Conservation (phyloP, 768 basidiomycete genomes). For the Pleurotus citrinopileatus region DNA sequence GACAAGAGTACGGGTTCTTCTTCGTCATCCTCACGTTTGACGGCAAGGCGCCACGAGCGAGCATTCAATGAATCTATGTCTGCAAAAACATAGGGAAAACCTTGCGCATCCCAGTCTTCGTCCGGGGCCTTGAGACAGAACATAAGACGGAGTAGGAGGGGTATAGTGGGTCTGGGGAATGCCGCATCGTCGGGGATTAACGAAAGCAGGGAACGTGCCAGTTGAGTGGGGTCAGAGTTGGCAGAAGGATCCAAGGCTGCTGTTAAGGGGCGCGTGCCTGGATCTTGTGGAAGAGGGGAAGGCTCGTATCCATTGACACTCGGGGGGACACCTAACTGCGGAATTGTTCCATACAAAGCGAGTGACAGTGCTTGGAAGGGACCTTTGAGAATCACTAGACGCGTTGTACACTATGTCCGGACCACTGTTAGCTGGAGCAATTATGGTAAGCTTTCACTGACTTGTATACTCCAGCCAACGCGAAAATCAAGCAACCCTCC, state of each 20-base stretch:
- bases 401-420: slow-evolving; percentile 57
- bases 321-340: slow-evolving; percentile 33
- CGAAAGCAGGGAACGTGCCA: slow-evolving; percentile 60
- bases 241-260: slow-evolving; percentile 59
- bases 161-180: slow-evolving; percentile 43
- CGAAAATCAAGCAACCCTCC: slow-evolving; percentile 65
- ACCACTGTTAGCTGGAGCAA: not conserved
- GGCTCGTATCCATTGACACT: slow-evolving; percentile 40
- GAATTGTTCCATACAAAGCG: slow-evolving; percentile 58
- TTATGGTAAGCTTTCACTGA: slow-evolving; percentile 24
- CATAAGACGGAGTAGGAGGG: slow-evolving; percentile 67
- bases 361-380: slow-evolving; percentile 63
- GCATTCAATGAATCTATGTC: slow-evolving; percentile 37
- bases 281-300: slow-evolving; percentile 27
- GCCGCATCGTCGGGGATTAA: slow-evolving; percentile 51
- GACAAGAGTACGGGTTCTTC: slow-evolving; percentile 6
- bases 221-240: slow-evolving; percentile 51
- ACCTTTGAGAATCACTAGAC: slow-evolving; percentile 81
- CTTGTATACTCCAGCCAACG: slow-evolving; percentile 71
- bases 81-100: slow-evolving; percentile 69
- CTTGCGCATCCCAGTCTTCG: slow-evolving; percentile 77
- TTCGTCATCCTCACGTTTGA: slow-evolving; percentile 8
- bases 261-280: slow-evolving; percentile 39
- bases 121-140: slow-evolving; percentile 76
- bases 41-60: not conserved